These are phyloP conservation scores for Rhizopus microsporus DNA, from an alignment of 371 early-diverging fungal species.

Conservation along the genomic window DNA sequence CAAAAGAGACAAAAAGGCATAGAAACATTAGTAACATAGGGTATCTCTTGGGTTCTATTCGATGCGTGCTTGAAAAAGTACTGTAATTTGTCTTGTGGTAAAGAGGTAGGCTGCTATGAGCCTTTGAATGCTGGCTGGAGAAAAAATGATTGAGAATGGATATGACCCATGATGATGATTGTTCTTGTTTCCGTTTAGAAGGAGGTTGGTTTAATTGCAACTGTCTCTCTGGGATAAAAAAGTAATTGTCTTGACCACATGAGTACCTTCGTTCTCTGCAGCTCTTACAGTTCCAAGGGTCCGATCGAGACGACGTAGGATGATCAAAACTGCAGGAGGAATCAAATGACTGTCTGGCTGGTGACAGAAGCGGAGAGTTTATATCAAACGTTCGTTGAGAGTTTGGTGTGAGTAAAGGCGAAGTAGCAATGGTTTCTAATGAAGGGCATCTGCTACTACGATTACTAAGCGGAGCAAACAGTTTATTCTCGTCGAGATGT, in stretches of 20 bases:
- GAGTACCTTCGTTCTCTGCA: conserved; percentile 5
- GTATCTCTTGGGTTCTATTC: background rate
- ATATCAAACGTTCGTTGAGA: background rate
- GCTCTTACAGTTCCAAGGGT: conserved; percentile 21
- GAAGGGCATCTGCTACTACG: background rate
- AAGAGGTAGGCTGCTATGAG: background rate
- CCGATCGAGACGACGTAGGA: conserved; percentile 27
- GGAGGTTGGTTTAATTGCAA: background rate
- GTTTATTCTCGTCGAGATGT: background rate
- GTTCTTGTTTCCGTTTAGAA: background rate
- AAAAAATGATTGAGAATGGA: background rate
- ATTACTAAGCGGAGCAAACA: background rate
- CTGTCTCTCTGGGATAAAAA: background rate
- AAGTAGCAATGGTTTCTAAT: background rate
- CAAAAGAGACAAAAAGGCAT: conserved; percentile 10
- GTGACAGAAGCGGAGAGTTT: background rate
- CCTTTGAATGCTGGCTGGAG: background rate
- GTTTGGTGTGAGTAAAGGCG: background rate
- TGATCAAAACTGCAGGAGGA: conserved; percentile 30
- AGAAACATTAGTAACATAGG: conserved; percentile 3
- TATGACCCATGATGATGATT: too few species aligned
- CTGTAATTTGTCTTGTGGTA: background rate
- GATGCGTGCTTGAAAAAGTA: too few species aligned
- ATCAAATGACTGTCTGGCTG: conserved; percentile 18
- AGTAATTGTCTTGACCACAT: background rate